Percentiles rank a stretch among this genome's conserved stretches.
These are phyloP conservation scores for Neonectria magnoliae DNA, from an alignment of 2,329 filamentous ascomycete genomes.

Conservation along the genomic window DNA sequence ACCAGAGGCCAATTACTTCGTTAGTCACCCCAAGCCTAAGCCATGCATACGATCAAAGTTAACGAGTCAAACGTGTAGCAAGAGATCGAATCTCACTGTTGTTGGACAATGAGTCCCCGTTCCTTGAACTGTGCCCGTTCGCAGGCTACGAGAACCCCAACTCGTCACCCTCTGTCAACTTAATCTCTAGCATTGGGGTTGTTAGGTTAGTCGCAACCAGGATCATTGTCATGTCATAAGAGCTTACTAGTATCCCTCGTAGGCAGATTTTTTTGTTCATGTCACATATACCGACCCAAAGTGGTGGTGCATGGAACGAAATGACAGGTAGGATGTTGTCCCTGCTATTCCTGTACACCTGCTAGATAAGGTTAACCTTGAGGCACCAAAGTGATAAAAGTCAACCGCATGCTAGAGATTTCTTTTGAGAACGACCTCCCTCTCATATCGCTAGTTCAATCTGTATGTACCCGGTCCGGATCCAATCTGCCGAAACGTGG, in stretches of 20 bases:
- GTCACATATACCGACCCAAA: slow-evolving; percentile 54
- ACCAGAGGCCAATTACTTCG: slow-evolving; percentile 31
- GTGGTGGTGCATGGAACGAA: slow-evolving; percentile 56
- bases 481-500: not conserved
- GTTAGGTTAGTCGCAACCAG: slow-evolving; percentile 6
- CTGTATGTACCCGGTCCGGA: slow-evolving; percentile 33
- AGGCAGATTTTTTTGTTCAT: slow-evolving; percentile 50
- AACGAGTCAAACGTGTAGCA: slow-evolving; percentile 38
- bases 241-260: slow-evolving; percentile 28
- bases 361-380: not conserved
- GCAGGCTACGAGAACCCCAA: slow-evolving; percentile 47
- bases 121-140: slow-evolving; percentile 51
- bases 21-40: not conserved
- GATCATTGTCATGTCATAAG: slow-evolving; percentile 26
- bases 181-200: slow-evolving; percentile 51
- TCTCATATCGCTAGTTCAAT: slow-evolving; percentile 52
- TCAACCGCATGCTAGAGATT: slow-evolving; percentile 42
- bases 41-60: not conserved
- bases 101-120: slow-evolving; percentile 51
- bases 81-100: slow-evolving; percentile 51
- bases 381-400: slow-evolving; percentile 46
- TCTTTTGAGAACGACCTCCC: slow-evolving; percentile 53
- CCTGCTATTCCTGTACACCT: not conserved
- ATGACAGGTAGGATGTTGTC: slow-evolving; percentile 41
- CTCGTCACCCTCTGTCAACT: slow-evolving; percentile 49